Conservation (phyloP, 2,329 filamentous ascomycete species). For the Cytospora mali region DNA sequence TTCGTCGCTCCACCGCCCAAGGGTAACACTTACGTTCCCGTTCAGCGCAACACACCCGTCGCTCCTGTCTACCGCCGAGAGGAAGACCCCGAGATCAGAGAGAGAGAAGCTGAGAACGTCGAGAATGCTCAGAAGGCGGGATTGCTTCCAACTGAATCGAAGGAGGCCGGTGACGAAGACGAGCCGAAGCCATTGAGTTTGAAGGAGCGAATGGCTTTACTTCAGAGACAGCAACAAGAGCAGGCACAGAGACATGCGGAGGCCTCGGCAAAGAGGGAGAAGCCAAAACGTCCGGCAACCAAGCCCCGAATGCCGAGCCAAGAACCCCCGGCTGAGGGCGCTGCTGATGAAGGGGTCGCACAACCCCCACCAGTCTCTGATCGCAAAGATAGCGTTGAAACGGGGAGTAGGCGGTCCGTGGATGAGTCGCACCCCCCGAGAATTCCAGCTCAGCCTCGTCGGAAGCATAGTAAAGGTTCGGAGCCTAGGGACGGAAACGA, state of each 20-base stretch:
- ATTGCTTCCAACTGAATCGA: conserved; percentile 49
- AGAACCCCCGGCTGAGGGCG: conserved; percentile 35
- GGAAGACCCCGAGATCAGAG: conserved; percentile 75
- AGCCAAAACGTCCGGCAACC: conserved; percentile 78
- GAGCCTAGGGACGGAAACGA: conserved; percentile 64
- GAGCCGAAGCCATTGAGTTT: conserved; percentile 89
- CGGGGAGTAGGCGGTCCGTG: conserved; percentile 51
- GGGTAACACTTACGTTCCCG: conserved; percentile 85
- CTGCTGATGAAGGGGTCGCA: conserved; percentile 40
- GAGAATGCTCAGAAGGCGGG: conserved; percentile 72
- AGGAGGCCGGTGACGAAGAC: conserved; percentile 66
- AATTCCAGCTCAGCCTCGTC: conserved; percentile 49
- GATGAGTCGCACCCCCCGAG: conserved; percentile 50
- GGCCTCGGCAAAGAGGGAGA: conserved; percentile 78
- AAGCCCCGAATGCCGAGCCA: conserved; percentile 57
- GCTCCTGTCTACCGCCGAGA: conserved; percentile 82
- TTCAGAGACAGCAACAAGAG: conserved; percentile 93
- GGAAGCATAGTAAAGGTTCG: conserved; percentile 50
- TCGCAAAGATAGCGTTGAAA: conserved; percentile 51
- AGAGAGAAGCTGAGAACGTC: conserved; percentile 65
- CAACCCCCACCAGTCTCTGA: conserved; percentile 46
- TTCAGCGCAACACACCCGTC: conserved; percentile 68
- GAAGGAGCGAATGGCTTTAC: conserved; percentile 90
- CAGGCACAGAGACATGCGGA: conserved; percentile 83
- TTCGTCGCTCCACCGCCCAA: conserved; percentile 95